These are phyloP conservation scores for Omphalotus guepiniiformis DNA, from an alignment of 768 basidiomycete species.

Conservation along the genomic window DNA sequence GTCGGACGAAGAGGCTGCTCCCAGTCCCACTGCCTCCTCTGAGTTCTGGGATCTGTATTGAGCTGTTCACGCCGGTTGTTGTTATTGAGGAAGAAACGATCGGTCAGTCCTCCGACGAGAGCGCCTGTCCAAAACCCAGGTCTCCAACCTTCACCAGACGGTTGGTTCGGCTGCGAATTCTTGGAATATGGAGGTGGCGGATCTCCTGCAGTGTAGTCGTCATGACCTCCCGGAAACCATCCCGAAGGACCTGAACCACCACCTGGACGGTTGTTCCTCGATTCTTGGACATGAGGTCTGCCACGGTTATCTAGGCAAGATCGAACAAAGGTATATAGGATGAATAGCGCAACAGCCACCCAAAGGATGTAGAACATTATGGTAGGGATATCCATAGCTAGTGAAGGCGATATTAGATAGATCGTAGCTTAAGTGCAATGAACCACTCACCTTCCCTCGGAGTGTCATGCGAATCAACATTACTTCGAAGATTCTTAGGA, in stretches of 20 bases:
- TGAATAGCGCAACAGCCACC: constrained; percentile 45
- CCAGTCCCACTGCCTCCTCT: constrained; percentile 47
- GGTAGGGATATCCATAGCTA: constrained; percentile 45
- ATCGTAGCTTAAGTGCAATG: not conserved
- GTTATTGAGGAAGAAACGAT: constrained; percentile 38
- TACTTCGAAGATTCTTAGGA: constrained; percentile 40
- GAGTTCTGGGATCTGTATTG: constrained; percentile 15
- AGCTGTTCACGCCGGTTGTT: constrained; percentile 30
- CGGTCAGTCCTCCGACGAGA: constrained; percentile 65
- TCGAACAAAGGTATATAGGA: constrained; percentile 54
- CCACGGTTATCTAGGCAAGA: constrained; percentile 41
- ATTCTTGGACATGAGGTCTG: constrained; percentile 24
- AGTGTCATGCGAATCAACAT: not conserved
- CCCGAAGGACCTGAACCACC: constrained; percentile 30
- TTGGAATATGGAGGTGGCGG: constrained; percentile 59
- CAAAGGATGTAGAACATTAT: constrained; percentile 56
- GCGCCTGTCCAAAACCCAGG: constrained; percentile 89
- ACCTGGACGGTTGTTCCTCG: not conserved
- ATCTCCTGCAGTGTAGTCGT: constrained; percentile 28
- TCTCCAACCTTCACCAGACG: constrained; percentile 21
- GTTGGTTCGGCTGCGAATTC: constrained; percentile 18
- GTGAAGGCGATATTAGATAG: not conserved
- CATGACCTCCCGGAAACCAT: constrained; percentile 50
- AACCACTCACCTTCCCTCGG: not conserved
- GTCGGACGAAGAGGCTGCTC: constrained; percentile 35